Evolutionary conservation across 2,329 filamentous ascomycete species (phyloP).

Genomic region (Fusarium floridanum): DNA sequence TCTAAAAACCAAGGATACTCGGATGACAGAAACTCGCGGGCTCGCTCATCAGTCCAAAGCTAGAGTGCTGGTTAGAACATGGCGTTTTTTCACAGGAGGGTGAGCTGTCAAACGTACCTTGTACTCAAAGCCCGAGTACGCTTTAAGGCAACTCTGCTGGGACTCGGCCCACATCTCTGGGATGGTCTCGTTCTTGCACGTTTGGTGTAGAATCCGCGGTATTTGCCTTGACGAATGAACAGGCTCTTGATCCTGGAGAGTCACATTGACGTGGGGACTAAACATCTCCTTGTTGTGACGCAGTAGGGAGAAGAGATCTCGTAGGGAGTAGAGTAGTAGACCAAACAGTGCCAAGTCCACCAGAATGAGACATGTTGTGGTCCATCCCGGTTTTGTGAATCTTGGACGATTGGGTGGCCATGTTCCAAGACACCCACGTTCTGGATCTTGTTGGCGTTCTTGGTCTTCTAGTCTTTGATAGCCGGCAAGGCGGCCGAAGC

Average conservation of each 20-base stretch:
- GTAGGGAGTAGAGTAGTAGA: slow-evolving; percentile 75
- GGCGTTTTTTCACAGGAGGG: not conserved
- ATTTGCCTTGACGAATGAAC: slow-evolving; percentile 75
- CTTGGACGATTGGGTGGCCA: not conserved
- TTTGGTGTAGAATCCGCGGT: slow-evolving; percentile 82
- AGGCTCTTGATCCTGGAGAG: slow-evolving; percentile 62
- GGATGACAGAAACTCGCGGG: slow-evolving; percentile 74
- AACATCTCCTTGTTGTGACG: slow-evolving; percentile 56
- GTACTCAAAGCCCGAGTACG: slow-evolving; percentile 79
- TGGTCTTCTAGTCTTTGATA: not conserved
- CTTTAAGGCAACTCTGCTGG: slow-evolving; percentile 73
- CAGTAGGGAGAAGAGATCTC: slow-evolving; percentile 77
- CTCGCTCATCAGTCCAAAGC: slow-evolving; percentile 78
- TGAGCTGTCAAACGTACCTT: slow-evolving; percentile 61
- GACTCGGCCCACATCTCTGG: slow-evolving; percentile 74
- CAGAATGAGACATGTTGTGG: slow-evolving; percentile 68
- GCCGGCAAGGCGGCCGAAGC: not conserved
- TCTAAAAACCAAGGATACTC: slow-evolving; percentile 80
- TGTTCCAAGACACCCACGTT: not conserved
- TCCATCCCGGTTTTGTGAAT: slow-evolving; percentile 17
- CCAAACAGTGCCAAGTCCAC: slow-evolving; percentile 73
- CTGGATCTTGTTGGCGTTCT: not conserved
- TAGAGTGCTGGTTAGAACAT: slow-evolving; percentile 47
- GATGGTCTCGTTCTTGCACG: slow-evolving; percentile 76
- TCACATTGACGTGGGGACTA: slow-evolving; percentile 29